Base-by-base conservation (phyloP, 2,329 filamentous ascomycete species). In the Cladosporium sp. region DNA sequence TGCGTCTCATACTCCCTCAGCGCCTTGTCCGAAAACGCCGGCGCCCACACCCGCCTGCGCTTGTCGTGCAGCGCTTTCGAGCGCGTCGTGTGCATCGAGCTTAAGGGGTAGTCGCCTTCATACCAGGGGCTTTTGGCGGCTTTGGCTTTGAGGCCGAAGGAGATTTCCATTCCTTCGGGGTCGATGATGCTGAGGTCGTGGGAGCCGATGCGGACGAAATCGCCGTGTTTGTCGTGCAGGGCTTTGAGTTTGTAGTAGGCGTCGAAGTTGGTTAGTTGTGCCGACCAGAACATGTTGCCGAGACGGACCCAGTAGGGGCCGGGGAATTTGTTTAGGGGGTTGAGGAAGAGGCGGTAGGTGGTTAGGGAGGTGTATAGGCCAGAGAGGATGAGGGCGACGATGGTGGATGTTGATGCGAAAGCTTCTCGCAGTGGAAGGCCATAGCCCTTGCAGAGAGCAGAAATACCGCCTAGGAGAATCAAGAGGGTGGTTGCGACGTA, bases 51-150 rank as follows among this genome's bases (percentile, higher is more conserved):
- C 13, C 77, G 72, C 10, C 80, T 73, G 26, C 80, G 73, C 10
- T 72, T 70, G 65, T 80, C 78, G 70, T 82, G 80, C 26, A 74
- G 48, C 16, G 66, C 64, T 51, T 72, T 72, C 54, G 79, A 74
- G 5, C 81, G 76, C 5, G 71, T 74, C 16, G 76, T 76, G 49
- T 81, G 77, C 65, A 84, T 69, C 0, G 79, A 79, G 0, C 69
- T 66, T 14, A 75, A 70, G 23, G 76, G 78, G n/a, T 57, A 57
- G 14, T 70, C 75, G 30, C 64, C 59, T 26, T 77, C 76, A 67
- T 84, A 84, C 76, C 77, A 83, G 0, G 74, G 68, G 1, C 70
- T 71, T 66, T 83, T 84, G 21, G 66, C 70, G 36, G 79, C 81
- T 67, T 74, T 74, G 2, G 79, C 74, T 28, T 75, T 70, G 5